Base-by-base conservation (phyloP, 2,329 filamentous ascomycete genomes). In the Bretziella fagacearum region DNA sequence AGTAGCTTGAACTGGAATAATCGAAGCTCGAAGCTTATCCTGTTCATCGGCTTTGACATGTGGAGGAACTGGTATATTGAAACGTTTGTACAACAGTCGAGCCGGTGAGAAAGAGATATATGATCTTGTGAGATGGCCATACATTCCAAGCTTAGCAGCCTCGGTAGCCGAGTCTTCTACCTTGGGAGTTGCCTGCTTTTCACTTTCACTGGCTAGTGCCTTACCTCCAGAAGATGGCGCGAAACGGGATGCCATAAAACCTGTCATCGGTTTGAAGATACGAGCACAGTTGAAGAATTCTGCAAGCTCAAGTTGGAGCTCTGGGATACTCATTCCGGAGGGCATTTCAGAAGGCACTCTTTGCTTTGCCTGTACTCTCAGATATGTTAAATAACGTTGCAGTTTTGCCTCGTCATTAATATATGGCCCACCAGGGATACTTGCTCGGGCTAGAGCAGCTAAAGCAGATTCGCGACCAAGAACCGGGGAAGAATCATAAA, bases 191-290 rank as follows among this genome's bases (percentile, higher is more conserved):
- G 18, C 11, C 51, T 4, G 62, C 3, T n/a, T 20, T 56, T 6
- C 63, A 55, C 0, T 71, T 67, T 10, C 7, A 4, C 2, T 22
- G n/a, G 20, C 20, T 36, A 17, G 18, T 26, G 36, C 4, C 15
- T 42, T 45, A 23, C 22, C 26, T 22, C 46, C 30, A 6, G 74
- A 74, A 1, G 77, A 74, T 1, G 82, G 80, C 0, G 86, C 95
- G 59, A 98, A 98, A 0, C 89, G 79, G 17, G 83, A 85, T 13
- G 89, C 91, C 85, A 98, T 96, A 52, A 84, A 70, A 0, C 86
- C 86, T 2, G 83, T 84, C 65, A 93, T 84, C 1, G 91, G 91
- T 59, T 84, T 89, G 66, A 96, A 98, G 17, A 96, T 75, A 50
- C 68, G 62, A 10, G 72, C 73, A 51, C 73, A 76, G 51, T 68